Conservation (phyloP, 139 green algal genomes). For the Micractinium conductrix region DNA sequence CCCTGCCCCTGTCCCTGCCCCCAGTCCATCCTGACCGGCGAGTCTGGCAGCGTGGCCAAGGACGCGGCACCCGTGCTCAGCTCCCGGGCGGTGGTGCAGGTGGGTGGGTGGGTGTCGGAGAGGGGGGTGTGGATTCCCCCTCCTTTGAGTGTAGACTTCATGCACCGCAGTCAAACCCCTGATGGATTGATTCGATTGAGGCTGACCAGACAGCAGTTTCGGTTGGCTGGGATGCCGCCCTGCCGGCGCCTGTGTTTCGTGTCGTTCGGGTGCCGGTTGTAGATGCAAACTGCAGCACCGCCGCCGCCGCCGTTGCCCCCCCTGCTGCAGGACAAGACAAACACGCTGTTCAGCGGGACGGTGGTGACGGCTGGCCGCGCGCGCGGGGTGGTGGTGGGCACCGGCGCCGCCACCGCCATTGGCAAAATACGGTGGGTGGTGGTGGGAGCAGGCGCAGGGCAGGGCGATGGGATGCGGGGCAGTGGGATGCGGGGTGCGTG, state of each 20-base stretch:
- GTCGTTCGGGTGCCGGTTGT: too few relatives aligned
- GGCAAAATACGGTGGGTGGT: conserved; percentile 80
- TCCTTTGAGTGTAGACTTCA: too few relatives aligned
- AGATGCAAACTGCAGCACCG: not conserved
- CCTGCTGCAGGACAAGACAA: conserved; percentile 87
- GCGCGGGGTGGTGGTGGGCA: conserved; percentile 83
- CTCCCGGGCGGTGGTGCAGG: conserved; percentile 49
- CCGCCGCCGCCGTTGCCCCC: not conserved
- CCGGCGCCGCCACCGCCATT: conserved; percentile 96
- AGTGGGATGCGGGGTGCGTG: too few relatives aligned
- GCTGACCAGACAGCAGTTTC: too few relatives aligned
- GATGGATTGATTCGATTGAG: too few relatives aligned
- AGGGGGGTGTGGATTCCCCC: too few relatives aligned
- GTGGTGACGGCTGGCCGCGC: conserved; percentile 89
- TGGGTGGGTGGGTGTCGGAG: too few relatives aligned
- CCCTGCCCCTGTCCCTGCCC: not conserved
- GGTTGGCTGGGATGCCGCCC: too few relatives aligned
- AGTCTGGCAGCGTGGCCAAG: conserved; percentile 89
- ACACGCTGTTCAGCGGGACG: conserved; percentile 98
- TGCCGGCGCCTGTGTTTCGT: too few relatives aligned
- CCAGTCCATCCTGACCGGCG: conserved; percentile 91
- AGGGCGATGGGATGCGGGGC: too few relatives aligned
- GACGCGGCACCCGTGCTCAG: conserved; percentile 54
- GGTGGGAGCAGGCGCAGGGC: too few relatives aligned
- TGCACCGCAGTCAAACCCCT: too few relatives aligned